Evolutionary conservation across 768 basidiomycete genomes (phyloP).

Genomic region (Mycena polygramma): DNA sequence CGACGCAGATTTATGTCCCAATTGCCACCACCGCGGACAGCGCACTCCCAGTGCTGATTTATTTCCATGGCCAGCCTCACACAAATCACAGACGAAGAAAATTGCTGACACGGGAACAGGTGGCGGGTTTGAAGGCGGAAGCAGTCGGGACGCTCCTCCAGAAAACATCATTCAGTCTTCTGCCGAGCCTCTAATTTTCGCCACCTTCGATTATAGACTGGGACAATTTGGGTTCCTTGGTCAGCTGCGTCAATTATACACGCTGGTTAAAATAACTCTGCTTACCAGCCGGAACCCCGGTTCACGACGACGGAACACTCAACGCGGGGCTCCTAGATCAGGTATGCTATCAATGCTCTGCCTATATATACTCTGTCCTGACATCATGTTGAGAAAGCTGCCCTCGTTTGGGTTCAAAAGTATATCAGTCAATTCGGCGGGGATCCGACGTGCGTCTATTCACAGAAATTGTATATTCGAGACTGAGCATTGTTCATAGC

Average conservation of each 20-base stretch:
- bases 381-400: slow-evolving; percentile 44
- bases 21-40: slow-evolving; percentile 20
- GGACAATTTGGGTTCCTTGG: slow-evolving; percentile 58
- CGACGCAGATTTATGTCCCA: slow-evolving; percentile 33
- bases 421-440: slow-evolving; percentile 56
- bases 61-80: slow-evolving; percentile 52
- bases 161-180: slow-evolving; percentile 49
- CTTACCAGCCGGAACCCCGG: slow-evolving; percentile 47
- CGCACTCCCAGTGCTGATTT: slow-evolving; percentile 52
- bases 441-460: slow-evolving; percentile 39
- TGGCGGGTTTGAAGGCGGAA: slow-evolving; percentile 57
- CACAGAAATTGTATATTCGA: neutral
- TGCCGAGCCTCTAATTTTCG: slow-evolving; percentile 53
- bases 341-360: slow-evolving; percentile 3
- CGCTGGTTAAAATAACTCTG: neutral
- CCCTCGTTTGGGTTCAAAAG: slow-evolving; percentile 53
- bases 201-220: slow-evolving; percentile 56
- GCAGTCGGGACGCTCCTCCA: slow-evolving; percentile 47
- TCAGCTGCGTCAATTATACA: slow-evolving; percentile 23
- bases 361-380: neutral
- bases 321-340: slow-evolving; percentile 56
- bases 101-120: slow-evolving; percentile 41
- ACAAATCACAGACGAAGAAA: neutral
- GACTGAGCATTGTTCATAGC: slow-evolving; percentile 31
- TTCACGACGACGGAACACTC: slow-evolving; percentile 46